phyloP scores from a whole-genome alignment of 1,284 basidiomycete species.

The Cryptococcus depauperatus region DNA sequence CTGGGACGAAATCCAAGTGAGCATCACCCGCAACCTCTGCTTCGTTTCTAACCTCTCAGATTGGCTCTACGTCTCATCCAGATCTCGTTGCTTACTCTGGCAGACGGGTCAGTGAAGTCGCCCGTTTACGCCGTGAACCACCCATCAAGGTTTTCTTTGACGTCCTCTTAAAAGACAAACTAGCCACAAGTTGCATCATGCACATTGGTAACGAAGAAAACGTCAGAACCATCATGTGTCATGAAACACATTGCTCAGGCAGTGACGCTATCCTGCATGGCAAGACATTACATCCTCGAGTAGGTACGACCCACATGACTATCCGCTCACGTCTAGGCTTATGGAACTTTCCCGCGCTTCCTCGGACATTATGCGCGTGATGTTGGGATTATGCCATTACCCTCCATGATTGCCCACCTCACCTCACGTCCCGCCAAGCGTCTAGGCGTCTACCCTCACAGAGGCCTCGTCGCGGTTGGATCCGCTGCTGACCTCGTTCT shows the following conservation, averaged over 20 bases:
- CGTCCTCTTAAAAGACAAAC: slow-evolving; percentile 32
- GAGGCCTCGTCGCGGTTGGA: slow-evolving; percentile 31
- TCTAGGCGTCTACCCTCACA: slow-evolving; percentile 32
- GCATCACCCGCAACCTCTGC: background rate
- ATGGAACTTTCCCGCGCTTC: slow-evolving; percentile 39
- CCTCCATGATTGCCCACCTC: slow-evolving; percentile 38
- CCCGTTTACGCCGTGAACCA: slow-evolving; percentile 1
- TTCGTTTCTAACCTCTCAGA: slow-evolving; percentile 7
- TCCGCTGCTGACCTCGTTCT: slow-evolving; percentile 40
- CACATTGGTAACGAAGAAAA: slow-evolving; percentile 44
- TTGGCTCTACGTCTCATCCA: slow-evolving; percentile 27
- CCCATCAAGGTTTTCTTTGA: slow-evolving; percentile 36
- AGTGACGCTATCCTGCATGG: slow-evolving; percentile 40
- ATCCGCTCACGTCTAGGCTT: slow-evolving; percentile 18
- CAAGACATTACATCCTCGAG: slow-evolving; percentile 26
- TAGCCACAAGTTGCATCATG: slow-evolving; percentile 38
- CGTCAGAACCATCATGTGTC: slow-evolving; percentile 37
- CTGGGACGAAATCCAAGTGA: slow-evolving; percentile 39
- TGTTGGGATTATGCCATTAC: slow-evolving; percentile 18
- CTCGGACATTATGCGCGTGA: slow-evolving; percentile 36
- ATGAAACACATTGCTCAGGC: slow-evolving; percentile 34
- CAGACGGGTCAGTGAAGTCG: slow-evolving; percentile 22
- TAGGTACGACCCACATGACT: slow-evolving; percentile 3
- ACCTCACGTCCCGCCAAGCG: slow-evolving; percentile 41
- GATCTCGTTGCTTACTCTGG: slow-evolving; percentile 18